Base-by-base conservation (phyloP, 2,329 filamentous ascomycete genomes). In the Camptophora hylomeconis region DNA sequence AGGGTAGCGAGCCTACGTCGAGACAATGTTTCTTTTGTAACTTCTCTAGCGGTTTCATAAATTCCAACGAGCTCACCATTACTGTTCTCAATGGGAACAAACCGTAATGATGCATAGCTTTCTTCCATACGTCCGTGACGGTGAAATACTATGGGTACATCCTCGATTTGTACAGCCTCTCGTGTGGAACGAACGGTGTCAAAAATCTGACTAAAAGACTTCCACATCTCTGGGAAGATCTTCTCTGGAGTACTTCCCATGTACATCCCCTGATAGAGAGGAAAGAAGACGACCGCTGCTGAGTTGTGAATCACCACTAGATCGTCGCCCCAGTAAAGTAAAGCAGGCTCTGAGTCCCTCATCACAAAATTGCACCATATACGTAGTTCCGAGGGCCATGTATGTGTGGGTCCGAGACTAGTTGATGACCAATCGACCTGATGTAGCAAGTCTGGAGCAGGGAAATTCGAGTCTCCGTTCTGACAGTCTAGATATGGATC, bases 91-190 rank as follows among this genome's bases (percentile, higher is more conserved):
- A 67, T 58, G 2, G 63, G 62, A 5, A 60, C 52, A 27, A 67
- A 50, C 9, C 60, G 61, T 51, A 60, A 65, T 33, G 58, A 59
- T 24, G 61, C 53, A 33, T 65, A 62, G 1, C 53, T 62, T 45
- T 67, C 64, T 37, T 63, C 57, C 1, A 51, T 47, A 17, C 51
- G 51, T 2, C 56, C 56, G 24, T 60, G 39, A 20, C 52, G 52
- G 15, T 60, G 51, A 15, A 64, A 48, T 28, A 65, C 65, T 35
- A 64, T 60, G 3, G 54, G 46, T 37, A 57, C 57, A 31, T 65
- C 61, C 20, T 61, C 54, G 34, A 35, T 65, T 58, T 16, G 52
- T 44, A 20, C 48, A 52, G 3, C 50, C 45, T 15, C 44, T 41
- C 29, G 54, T 43, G 33, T 49, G 31, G 47, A 34, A 11, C 47